A percentile compares a stretch with the other conserved stretches of the same genome.
Evolutionary conservation across 1,284 basidiomycete genomes (phyloP).

Genomic region (Trametes versicolor): DNA sequence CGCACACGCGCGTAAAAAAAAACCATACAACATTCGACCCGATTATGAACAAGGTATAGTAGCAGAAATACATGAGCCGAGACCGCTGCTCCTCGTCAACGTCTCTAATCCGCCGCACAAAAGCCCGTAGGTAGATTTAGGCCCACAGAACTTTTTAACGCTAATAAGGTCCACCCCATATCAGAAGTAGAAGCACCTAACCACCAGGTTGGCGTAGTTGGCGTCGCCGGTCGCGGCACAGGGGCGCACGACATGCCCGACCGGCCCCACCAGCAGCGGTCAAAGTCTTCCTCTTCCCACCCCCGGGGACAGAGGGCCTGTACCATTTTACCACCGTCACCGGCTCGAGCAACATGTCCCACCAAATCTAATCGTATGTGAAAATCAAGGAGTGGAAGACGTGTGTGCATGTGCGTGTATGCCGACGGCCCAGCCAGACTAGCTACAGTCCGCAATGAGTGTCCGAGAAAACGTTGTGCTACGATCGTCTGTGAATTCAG

Average conservation of each 20-base stretch:
- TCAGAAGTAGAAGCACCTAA: not conserved
- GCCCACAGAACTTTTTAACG: not conserved
- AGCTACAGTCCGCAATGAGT: no score
- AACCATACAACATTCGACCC: not conserved
- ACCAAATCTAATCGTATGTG: not conserved
- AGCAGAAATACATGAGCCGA: not conserved
- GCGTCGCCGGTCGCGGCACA: not conserved
- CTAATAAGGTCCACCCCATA: no score
- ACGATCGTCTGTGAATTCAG: no score
- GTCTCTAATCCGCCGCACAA: not conserved
- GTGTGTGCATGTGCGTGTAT: not conserved
- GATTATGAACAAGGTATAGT: not conserved
- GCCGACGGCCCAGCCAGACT: no score
- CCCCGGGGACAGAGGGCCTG: not conserved
- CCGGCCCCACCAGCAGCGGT: no score
- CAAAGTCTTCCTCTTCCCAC: no score
- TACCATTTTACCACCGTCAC: slow-evolving; percentile 1
- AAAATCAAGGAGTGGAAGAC: not conserved
- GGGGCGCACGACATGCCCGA: not conserved
- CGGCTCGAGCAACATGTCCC: no score
- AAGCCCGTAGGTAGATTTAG: not conserved
- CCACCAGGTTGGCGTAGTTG: not conserved
- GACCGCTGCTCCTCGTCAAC: no score
- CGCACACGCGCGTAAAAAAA: not conserved
- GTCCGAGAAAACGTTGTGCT: no score